These are phyloP conservation scores for Hemisphaericaspora lyxosophila DNA, from an alignment of 1,139 yeast species.

Conservation along the genomic window DNA sequence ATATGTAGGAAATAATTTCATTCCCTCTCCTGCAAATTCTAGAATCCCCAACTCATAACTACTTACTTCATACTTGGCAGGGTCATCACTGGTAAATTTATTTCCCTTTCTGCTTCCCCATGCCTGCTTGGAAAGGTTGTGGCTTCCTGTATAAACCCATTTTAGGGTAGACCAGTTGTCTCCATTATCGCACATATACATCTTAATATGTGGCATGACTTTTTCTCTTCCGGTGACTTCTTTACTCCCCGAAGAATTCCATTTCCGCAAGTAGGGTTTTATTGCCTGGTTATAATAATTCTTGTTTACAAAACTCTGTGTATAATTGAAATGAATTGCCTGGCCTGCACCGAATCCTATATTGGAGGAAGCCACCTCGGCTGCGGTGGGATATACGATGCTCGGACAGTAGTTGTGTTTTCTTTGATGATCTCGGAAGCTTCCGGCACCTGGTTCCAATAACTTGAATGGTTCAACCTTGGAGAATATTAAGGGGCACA, in stretches of 20 bases:
- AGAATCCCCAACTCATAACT: slow-evolving; percentile 64
- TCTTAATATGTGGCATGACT: slow-evolving; percentile 42
- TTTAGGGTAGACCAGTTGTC: slow-evolving; percentile 50
- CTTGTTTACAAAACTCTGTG: slow-evolving; percentile 20
- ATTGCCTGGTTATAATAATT: slow-evolving; percentile 35
- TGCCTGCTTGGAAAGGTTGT: slow-evolving; percentile 65
- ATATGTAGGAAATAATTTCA: slow-evolving; percentile 36
- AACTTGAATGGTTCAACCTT: slow-evolving; percentile 15
- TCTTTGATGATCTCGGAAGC: slow-evolving; percentile 26
- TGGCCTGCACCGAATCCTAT: slow-evolving; percentile 52
- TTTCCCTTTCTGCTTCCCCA: slow-evolving; percentile 56
- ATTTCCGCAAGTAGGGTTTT: slow-evolving; percentile 33
- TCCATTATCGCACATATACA: slow-evolving; percentile 44
- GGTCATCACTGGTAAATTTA: slow-evolving; percentile 16
- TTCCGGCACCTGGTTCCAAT: slow-evolving; percentile 30
- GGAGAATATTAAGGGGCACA: slow-evolving; percentile 46
- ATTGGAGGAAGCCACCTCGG: slow-evolving; percentile 45
- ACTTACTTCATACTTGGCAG: slow-evolving; percentile 25
- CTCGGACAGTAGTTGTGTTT: slow-evolving; percentile 40
- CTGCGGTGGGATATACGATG: slow-evolving; percentile 54
- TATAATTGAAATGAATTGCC: slow-evolving; percentile 53
- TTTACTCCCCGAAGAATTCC: slow-evolving; percentile 22
- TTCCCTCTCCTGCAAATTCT: slow-evolving; percentile 22
- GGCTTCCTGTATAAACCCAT: slow-evolving; percentile 69
- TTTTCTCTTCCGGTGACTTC: slow-evolving; percentile 31